phyloP scores from a whole-genome alignment of 192 early-diverging fungal species.

The Gorgonomyces haynaldii region DNA sequence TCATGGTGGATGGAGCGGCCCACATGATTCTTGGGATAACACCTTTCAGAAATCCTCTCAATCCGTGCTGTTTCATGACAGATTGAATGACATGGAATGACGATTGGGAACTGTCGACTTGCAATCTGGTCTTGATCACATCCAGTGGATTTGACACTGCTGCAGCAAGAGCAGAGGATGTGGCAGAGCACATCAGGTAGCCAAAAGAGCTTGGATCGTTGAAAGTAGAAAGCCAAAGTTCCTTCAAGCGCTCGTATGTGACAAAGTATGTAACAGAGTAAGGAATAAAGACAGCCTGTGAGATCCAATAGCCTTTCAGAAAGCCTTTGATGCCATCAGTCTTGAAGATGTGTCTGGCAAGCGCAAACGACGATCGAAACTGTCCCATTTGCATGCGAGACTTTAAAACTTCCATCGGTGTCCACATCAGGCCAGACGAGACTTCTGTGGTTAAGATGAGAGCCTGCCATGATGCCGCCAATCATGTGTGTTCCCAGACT shows the following conservation, averaged over 20 bases:
- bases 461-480: too few species aligned
- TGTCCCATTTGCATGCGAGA: constrained; percentile 51
- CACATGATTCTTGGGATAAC: not conserved
- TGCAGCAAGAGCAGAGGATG: constrained; percentile 44
- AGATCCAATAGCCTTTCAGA: constrained; percentile 61
- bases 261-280: constrained; percentile 61
- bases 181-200: constrained; percentile 50
- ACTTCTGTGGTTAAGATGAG: too few species aligned
- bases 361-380: constrained; percentile 4
- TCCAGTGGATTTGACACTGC: constrained; percentile 57
- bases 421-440: constrained; percentile 58
- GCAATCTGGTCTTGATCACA: constrained; percentile 74
- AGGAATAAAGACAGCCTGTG: constrained; percentile 64
- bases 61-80: not conserved
- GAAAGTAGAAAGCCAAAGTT: constrained; percentile 2
- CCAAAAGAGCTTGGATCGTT: constrained; percentile 4
- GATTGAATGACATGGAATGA: not conserved
- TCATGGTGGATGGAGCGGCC: not conserved
- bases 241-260: constrained; percentile 51
- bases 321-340: constrained; percentile 55
- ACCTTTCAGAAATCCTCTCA: not conserved
- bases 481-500: constrained; percentile 41
- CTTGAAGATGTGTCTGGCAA: constrained; percentile 37
- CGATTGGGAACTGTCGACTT: constrained; percentile 23
- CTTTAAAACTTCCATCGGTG: constrained; percentile 81